Evolutionary conservation across 2,329 filamentous ascomycete species (phyloP).

Genomic region (Sarocladium oryzae): DNA sequence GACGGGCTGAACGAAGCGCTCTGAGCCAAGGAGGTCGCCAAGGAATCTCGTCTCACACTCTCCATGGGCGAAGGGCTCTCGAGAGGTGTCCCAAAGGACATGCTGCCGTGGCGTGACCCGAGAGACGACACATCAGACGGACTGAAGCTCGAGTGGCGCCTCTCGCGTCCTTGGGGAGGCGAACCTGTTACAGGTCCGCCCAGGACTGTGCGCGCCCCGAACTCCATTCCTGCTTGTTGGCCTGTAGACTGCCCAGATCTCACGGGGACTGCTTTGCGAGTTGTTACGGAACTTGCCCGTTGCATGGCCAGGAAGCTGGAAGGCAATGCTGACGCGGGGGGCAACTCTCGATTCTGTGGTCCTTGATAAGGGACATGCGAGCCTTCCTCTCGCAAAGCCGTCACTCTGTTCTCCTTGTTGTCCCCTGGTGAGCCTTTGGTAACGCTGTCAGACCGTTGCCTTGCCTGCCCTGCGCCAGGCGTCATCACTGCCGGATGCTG

Average conservation of each 20-base stretch:
- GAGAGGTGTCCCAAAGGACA: constrained; percentile 16
- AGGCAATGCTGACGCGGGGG: background rate
- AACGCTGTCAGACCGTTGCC: background rate
- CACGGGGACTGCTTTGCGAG: background rate
- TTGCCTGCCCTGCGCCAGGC: background rate
- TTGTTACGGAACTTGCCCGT: constrained; percentile 8
- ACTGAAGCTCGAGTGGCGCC: constrained; percentile 21
- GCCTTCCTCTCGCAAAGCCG: background rate
- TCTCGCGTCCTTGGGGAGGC: constrained; percentile 7
- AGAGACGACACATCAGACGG: constrained; percentile 20
- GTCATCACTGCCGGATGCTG: background rate
- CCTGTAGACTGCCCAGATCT: background rate
- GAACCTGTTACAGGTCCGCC: background rate
- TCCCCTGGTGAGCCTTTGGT: background rate
- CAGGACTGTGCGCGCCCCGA: no score
- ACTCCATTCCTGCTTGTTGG: no score
- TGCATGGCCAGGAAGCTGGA: constrained; percentile 9
- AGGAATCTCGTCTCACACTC: constrained; percentile 17
- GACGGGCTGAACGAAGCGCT: constrained; percentile 16
- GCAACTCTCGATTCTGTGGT: background rate
- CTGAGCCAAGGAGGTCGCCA: constrained; percentile 13
- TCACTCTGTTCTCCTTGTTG: background rate
- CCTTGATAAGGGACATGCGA: background rate
- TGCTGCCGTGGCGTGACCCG: constrained; percentile 20
- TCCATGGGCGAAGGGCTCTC: constrained; percentile 25